These are phyloP conservation scores for Calonectria honghensis DNA, from an alignment of 2,329 filamentous ascomycete genomes.

Conservation along the genomic window DNA sequence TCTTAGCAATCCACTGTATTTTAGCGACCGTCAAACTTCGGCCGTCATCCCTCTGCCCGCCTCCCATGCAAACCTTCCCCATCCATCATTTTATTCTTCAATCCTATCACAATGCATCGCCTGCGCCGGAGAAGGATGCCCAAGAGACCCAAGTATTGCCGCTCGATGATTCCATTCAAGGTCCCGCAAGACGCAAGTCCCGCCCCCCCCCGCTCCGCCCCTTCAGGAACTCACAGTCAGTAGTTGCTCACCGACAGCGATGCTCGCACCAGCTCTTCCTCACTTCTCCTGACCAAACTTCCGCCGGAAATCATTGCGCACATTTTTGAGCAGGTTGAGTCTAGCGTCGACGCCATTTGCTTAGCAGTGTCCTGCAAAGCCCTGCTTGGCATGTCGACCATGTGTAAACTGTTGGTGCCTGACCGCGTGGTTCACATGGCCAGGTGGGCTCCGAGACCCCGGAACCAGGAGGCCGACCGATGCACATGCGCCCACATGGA, in stretches of 20 bases:
- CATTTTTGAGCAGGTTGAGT: slow-evolving; percentile 45
- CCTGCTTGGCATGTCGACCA: slow-evolving; percentile 47
- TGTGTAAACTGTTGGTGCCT: slow-evolving; percentile 45
- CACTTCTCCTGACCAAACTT: slow-evolving; percentile 45
- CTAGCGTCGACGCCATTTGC: slow-evolving; percentile 42
- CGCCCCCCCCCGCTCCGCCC: slow-evolving; percentile 6
- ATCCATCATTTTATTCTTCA: background rate
- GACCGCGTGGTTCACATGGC: slow-evolving; percentile 38
- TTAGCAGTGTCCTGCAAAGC: slow-evolving; percentile 50
- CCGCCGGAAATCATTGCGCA: slow-evolving; percentile 54
- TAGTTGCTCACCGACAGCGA: slow-evolving; percentile 31
- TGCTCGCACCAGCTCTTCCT: slow-evolving; percentile 13
- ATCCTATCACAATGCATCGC: slow-evolving; percentile 14
- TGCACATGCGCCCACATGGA: slow-evolving; percentile 45
- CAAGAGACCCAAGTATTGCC: background rate
- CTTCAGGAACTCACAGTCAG: slow-evolving; percentile 27
- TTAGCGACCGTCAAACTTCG: background rate
- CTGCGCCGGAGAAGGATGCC: slow-evolving; percentile 3
- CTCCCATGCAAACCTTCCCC: background rate
- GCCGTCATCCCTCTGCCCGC: background rate
- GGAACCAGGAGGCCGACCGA: no score
- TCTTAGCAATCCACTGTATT: slow-evolving; percentile 8
- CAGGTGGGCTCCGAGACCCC: slow-evolving; percentile 25
- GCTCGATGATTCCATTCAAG: slow-evolving; percentile 33
- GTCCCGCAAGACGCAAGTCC: slow-evolving; percentile 40